These are phyloP conservation scores for Coemansia sp. DNA, from an alignment of 192 early-diverging fungal genomes.

Conservation along the genomic window DNA sequence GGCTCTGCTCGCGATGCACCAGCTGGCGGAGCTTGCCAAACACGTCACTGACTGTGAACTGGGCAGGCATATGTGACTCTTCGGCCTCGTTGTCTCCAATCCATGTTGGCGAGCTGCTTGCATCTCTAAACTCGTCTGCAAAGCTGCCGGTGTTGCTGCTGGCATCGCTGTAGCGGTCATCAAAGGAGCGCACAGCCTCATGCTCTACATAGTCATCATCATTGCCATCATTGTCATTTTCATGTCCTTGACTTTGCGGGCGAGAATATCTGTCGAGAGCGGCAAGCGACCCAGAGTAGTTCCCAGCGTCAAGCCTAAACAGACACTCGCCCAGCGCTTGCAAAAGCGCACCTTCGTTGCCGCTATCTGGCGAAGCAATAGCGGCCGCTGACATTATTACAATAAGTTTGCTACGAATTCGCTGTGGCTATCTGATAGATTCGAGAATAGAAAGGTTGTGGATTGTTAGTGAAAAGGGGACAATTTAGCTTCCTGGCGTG, in stretches of 20 bases:
- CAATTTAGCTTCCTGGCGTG: too few species aligned
- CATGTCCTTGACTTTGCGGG: neutral
- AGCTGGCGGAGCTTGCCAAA: conserved; percentile 32
- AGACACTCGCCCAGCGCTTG: conserved; percentile 44
- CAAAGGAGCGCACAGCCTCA: conserved; percentile 1
- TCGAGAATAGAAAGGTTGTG: neutral
- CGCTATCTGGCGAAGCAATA: neutral
- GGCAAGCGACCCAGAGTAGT: conserved; percentile 38
- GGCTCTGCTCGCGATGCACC: conserved; percentile 38
- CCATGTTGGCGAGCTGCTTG: conserved; percentile 48
- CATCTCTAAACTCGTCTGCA: conserved; percentile 44
- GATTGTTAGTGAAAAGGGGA: neutral
- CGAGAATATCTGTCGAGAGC: conserved; percentile 16
- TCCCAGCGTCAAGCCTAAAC: conserved; percentile 28
- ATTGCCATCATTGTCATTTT: too few species aligned
- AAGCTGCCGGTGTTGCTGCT: conserved; percentile 42
- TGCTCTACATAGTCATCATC: neutral
- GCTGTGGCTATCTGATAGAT: neutral
- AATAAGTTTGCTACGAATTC: neutral
- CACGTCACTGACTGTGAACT: conserved; percentile 23
- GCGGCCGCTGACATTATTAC: neutral
- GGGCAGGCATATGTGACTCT: neutral
- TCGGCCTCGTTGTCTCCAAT: conserved; percentile 4
- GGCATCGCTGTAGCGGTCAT: conserved; percentile 18
- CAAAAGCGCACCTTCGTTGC: conserved; percentile 9